Percentiles rank a stretch among this genome's conserved stretches.
Conservation (phyloP, 2,329 filamentous ascomycete species). For the Xylaria digitata region DNA sequence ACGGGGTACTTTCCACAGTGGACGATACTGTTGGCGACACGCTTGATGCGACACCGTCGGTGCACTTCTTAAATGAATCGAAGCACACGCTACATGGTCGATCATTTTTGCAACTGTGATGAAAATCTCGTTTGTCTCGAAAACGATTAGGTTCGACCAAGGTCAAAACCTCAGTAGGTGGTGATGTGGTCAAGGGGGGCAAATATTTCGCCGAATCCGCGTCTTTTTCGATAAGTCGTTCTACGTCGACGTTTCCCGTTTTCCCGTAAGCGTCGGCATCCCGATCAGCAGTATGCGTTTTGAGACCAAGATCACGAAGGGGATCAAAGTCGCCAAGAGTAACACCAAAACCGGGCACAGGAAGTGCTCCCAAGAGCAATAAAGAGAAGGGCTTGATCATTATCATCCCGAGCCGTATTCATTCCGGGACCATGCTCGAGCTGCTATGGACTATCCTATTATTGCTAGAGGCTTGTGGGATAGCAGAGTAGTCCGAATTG, state of each 20-base stretch:
- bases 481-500: not conserved
- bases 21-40: not conserved
- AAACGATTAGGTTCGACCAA: not conserved
- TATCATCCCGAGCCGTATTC: slow-evolving; percentile 23
- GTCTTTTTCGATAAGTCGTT: not conserved
- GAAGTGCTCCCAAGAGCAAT: slow-evolving; percentile 22
- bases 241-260: not conserved
- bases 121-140: not conserved
- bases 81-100: no score
- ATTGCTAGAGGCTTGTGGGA: not conserved
- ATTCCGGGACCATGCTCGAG: slow-evolving; percentile 8
- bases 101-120: no score
- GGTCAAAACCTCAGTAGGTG: not conserved
- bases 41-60: not conserved
- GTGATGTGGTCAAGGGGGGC: not conserved
- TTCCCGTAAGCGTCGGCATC: not conserved
- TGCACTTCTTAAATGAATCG: no score
- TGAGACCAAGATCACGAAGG: not conserved
- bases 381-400: slow-evolving; percentile 10
- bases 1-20: slow-evolving; percentile 4
- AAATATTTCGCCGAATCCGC: not conserved
- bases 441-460: slow-evolving; percentile 17
- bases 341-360: not conserved
- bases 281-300: not conserved
- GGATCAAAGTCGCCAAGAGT: slow-evolving; percentile 2